Evolutionary conservation across 169 alveolate genomes (phyloP), one percentile per base, ranked within the genome.

Genomic region (Plasmodium ovale): DNA sequence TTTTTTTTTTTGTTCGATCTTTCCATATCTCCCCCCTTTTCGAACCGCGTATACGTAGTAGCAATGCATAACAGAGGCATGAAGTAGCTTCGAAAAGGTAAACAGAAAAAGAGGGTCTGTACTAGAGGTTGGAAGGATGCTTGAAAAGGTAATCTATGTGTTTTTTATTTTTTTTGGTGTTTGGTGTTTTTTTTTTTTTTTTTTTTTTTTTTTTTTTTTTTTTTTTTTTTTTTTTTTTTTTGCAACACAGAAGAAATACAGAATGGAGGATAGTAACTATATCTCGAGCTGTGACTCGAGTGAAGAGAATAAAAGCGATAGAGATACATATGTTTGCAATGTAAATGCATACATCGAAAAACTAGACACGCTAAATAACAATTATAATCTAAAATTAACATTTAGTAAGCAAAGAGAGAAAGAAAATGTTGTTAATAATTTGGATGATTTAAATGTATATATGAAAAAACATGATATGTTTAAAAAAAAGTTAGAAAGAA

Each of bases 371-470:
- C 14, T 82, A 27, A 68, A 47, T 33, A 82, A 82, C 59, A 68
- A 67, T 25, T 59, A n/a, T 10, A 71, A 82, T 42, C 27, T 82
- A 67, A 47, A 82, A 82, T 53, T 82, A 82, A 67, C 10, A 33
- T 42, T 82, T 19, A 82, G 67, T 82, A 44, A 65, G 25, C 90
- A 82, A 42, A 82, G 31, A 19, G 90, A 82, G 42, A 64, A 82
- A 31, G 90, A 82, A 44, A 82, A 68, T 59, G 56, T 51, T 58
- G 64, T 82, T 21, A 53, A 35, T n/a, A 82, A 82, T 71, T 35
- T 68, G 54, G 90, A 82, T 44, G 33, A 82, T 42, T 65, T 82
- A 51, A 82, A 82, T 69, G 37, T 49, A 39, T 69, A 82, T 44
- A 69, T 82, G 27, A 82, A 67, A 60, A 82, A 82, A 69, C 90